A percentile compares a stretch with the other conserved stretches of the same genome.
phyloP scores from a whole-genome alignment of 2,329 filamentous ascomycete genomes.

The Emydomyces testavorans region DNA sequence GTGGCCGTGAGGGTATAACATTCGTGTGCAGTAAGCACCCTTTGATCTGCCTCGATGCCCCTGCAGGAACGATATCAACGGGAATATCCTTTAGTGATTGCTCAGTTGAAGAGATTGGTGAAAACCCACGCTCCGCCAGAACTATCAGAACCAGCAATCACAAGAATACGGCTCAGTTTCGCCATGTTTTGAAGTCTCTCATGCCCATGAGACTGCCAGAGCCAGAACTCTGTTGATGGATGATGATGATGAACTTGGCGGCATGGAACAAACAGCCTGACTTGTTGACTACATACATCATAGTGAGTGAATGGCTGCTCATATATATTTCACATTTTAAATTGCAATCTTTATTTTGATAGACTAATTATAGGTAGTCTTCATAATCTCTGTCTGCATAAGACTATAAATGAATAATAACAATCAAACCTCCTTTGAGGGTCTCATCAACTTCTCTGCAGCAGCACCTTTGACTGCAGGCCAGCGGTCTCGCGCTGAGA shows the following conservation, averaged over 20 bases:
- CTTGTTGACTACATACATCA: too few species aligned
- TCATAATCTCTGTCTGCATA: too few species aligned
- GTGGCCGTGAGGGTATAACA: slow-evolving; percentile 96
- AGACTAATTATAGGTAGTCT: too few species aligned
- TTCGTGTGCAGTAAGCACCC: slow-evolving; percentile 80
- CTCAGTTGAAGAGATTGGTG: background rate
- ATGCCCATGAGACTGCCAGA: background rate
- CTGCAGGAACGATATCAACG: slow-evolving; percentile 36
- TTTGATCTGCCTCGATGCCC: slow-evolving; percentile 90
- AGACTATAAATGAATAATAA: too few species aligned
- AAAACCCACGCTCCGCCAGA: slow-evolving; percentile 74
- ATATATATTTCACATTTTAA: too few species aligned
- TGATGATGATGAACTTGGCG: too few species aligned
- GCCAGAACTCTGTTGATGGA: too few species aligned
- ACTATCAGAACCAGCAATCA: slow-evolving; percentile 81
- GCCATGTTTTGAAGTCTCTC: background rate
- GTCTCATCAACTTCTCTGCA: background rate
- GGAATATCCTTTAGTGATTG: slow-evolving; percentile 8
- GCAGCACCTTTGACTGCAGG: background rate
- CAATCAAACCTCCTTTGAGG: slow-evolving; percentile 2
- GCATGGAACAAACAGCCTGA: too few species aligned
- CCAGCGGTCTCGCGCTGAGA: background rate
- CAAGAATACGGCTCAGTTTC: slow-evolving; percentile 49
- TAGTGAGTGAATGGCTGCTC: too few species aligned
- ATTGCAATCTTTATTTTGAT: too few species aligned